Evolutionary conservation across 2,329 filamentous ascomycete genomes (phyloP).

Genomic region (Sporothrix variecibatus): DNA sequence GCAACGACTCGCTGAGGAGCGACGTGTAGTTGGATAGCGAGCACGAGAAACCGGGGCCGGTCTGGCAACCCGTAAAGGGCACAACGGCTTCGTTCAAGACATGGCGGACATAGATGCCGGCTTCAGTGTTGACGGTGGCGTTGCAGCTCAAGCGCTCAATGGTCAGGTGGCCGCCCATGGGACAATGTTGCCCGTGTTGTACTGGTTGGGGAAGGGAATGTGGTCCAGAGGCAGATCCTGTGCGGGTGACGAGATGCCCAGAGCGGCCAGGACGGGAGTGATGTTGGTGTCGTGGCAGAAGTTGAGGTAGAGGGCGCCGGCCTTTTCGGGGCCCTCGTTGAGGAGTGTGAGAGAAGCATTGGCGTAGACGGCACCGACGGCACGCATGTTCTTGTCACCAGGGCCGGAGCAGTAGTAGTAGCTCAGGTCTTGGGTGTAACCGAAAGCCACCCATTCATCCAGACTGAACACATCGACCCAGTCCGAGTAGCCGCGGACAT

Average conservation of each 20-base stretch:
- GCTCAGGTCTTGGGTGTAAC: slow-evolving; percentile 67
- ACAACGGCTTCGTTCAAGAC: slow-evolving; percentile 65
- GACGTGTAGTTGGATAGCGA: slow-evolving; percentile 48
- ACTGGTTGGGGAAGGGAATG: slow-evolving; percentile 40
- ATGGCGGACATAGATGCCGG: slow-evolving; percentile 54
- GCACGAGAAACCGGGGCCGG: slow-evolving; percentile 58
- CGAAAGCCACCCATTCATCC: slow-evolving; percentile 63
- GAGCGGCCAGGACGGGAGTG: slow-evolving; percentile 28
- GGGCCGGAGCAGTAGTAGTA: slow-evolving; percentile 69
- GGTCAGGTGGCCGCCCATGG: slow-evolving; percentile 66
- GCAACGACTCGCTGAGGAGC: slow-evolving; percentile 40
- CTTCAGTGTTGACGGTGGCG: slow-evolving; percentile 12
- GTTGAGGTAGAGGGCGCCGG: slow-evolving; percentile 24
- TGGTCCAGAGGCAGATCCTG: slow-evolving; percentile 47
- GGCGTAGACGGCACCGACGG: slow-evolving; percentile 29
- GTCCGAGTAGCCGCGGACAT: slow-evolving; percentile 48
- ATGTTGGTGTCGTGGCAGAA: slow-evolving; percentile 31
- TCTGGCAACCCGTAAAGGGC: slow-evolving; percentile 55
- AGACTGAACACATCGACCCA: slow-evolving; percentile 65
- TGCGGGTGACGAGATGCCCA: slow-evolving; percentile 20
- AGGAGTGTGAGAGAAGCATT: slow-evolving; percentile 27
- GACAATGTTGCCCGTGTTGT: slow-evolving; percentile 44
- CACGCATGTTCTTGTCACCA: slow-evolving; percentile 39
- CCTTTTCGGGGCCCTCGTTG: slow-evolving; percentile 23
- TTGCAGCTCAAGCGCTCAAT: slow-evolving; percentile 63